Evolutionary conservation across 768 basidiomycete species (phyloP).

Genomic region (Roridomyces roridus): DNA sequence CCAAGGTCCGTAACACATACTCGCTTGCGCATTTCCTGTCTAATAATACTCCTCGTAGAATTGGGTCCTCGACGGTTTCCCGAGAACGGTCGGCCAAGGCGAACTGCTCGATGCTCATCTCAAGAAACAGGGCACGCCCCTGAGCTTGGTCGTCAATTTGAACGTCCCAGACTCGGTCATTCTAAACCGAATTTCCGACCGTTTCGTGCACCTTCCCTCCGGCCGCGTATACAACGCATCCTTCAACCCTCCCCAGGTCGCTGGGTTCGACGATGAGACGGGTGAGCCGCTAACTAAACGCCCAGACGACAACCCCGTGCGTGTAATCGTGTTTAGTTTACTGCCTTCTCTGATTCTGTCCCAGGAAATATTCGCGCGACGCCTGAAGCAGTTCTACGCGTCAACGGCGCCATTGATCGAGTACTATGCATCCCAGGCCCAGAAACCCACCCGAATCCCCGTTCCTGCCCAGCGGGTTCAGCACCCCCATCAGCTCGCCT

Average conservation of each 20-base stretch:
- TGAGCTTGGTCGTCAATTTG: constrained; percentile 85
- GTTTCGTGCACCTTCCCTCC: constrained; percentile 88
- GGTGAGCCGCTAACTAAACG: constrained; percentile 88
- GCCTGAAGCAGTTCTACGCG: constrained; percentile 77
- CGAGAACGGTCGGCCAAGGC: constrained; percentile 87
- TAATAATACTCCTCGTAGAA: constrained; percentile 51
- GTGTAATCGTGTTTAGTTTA: constrained; percentile 31
- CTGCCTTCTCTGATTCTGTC: constrained; percentile 12
- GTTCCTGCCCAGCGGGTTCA: constrained; percentile 40
- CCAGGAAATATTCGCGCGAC: constrained; percentile 80
- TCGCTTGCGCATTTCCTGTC: not conserved
- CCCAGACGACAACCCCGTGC: constrained; percentile 88
- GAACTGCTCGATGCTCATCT: constrained; percentile 79
- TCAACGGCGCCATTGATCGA: constrained; percentile 82
- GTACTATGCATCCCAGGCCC: constrained; percentile 59
- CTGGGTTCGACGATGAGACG: constrained; percentile 84
- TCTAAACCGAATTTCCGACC: constrained; percentile 84
- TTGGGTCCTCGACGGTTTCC: constrained; percentile 95
- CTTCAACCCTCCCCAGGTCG: constrained; percentile 83
- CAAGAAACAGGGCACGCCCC: constrained; percentile 61
- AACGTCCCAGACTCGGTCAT: constrained; percentile 91
- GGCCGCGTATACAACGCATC: constrained; percentile 91
- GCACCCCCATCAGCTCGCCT: constrained; percentile 59
- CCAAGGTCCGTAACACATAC: constrained; percentile 55
- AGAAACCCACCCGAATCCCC: constrained; percentile 29